Percentiles rank a stretch among this genome's conserved stretches.
Evolutionary conservation across 148 eudicot genomes (phyloP).

Genomic region (Bassia scoparia): DNA sequence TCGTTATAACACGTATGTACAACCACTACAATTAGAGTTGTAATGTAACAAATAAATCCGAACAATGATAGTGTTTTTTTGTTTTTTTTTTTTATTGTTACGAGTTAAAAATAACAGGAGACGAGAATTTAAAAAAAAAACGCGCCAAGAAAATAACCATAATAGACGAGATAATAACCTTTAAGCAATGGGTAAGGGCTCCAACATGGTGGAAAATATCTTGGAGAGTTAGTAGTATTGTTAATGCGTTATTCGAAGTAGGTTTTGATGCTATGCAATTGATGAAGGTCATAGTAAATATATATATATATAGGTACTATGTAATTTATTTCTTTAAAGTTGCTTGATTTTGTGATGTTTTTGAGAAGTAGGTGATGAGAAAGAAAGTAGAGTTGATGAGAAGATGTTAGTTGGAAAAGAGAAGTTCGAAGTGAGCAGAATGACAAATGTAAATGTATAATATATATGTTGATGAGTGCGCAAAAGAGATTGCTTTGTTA

Average conservation of each 20-base stretch:
- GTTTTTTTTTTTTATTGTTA: too few species aligned
- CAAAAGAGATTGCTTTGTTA: neutral
- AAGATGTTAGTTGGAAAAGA: conserved; percentile 20
- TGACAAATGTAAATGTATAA: conserved; percentile 21
- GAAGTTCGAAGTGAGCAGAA: conserved; percentile 20
- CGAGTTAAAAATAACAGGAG: too few species aligned
- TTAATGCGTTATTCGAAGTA: too few species aligned
- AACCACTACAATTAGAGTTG: neutral
- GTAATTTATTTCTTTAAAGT: neutral
- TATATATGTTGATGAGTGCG: neutral
- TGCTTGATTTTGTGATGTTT: neutral
- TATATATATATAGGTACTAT: neutral
- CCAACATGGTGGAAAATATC: too few species aligned
- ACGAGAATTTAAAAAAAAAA: too few species aligned
- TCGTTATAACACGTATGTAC: too few species aligned
- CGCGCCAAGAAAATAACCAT: too few species aligned
- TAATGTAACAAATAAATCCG: neutral
- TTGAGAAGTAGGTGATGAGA: neutral
- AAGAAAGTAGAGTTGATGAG: conserved; percentile 2
- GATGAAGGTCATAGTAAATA: neutral
- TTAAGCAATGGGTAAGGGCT: too few species aligned
- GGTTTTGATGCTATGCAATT: neutral
- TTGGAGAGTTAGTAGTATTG: too few species aligned
- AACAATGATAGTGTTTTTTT: conserved; percentile 2
- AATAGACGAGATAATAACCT: too few species aligned